Evolutionary conservation across 805 yeast species (phyloP), one percentile per base, ranked within the genome.

Genomic region (Spathaspora sp.): DNA sequence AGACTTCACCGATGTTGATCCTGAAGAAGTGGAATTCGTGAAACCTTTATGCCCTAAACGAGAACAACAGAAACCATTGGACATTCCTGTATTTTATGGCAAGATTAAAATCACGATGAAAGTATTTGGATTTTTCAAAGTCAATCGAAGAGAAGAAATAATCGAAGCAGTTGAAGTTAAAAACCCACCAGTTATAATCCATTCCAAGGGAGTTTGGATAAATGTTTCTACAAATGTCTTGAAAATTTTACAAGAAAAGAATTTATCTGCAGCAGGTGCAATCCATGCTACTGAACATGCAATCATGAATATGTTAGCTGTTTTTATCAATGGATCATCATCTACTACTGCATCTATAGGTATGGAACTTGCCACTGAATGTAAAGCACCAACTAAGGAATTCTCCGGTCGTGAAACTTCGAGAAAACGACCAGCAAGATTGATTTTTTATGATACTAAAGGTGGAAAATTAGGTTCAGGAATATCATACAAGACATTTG

Each of bases 281-380:
- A 89, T 94, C n/a, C 99, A 94, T 70, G 97, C 96, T 1, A 96
- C 97, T 0, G 93, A 91, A 57, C 99, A 94, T 72, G 90, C 90
- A 0, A 70, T 94, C 1, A 85, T 94, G 79, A 85, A 88, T 46
- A 77, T 89, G 52, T 64, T 92, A 26, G 96, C 97, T 0, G 66
- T 85, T 26, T 85, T 81, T 53, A 82, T 91, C 4, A 82, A 83
- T 11, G 83, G 89, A 16, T 70, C 73, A 0, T 67, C 69, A 49
- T 64, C 72, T 1, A 63, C 51, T 39, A 55, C 69, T 2, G 75
- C 73, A 0, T 73, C 69, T 42, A 57, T 74, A 2, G 26, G 26
- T 23, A 23, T 23, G 26, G 99, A 94, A 59, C 77, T 94, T 12
- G 81, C 80, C 44, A 89, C 98, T 0, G 99, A 94, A 66, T 94